Base-by-base conservation (phyloP, 75 land plant genomes). In the Adiantum capillusveneris region DNA sequence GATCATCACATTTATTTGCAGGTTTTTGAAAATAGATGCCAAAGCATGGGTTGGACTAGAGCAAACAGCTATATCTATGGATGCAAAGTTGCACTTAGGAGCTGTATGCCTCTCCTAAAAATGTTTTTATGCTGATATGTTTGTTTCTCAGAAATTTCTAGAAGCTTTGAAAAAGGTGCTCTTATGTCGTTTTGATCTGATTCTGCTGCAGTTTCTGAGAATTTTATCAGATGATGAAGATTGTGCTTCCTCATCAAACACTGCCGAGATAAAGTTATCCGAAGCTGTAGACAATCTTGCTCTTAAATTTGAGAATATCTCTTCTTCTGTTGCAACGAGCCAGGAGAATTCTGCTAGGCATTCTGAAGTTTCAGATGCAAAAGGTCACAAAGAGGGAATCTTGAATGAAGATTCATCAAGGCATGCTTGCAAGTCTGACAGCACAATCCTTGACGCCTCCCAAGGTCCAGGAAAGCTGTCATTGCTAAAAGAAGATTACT, bases 21-120 rank as follows among this genome's bases (percentile, higher is more conserved):
- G 95, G 65, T 76, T 69, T 52, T 59, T 94, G 57, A 76, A 81
- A 42, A 84, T 94, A 31, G 96, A 94, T 31, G n/a, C 31, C 14
- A 70, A 69, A 22, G 86, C 96, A 16, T 94, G 98, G 98, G 49
- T 52, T 62, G 98, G 91, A 31, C 49, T 94, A 17, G 98, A 94
- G 78, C 83, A 82, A 61, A 89, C 96, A n/a, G 86, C 91, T 1
- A 66, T 66, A 7, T 59, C 70, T 24, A 53, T 72, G 18, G 69
- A 84, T 0, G 90, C 87, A 28, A 83, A 70, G 49, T 74, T 81
- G 67, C 98, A 89, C 53, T 63, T 94, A 61, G 87, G 87, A 65
- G 81, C 96, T 14, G 98, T 93, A 68, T 41, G 85, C 41, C 14
- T 53, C 24, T 29, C 6, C 3, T 21, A 2, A 6, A 46, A 46